Conservation (phyloP, 208 protist species). For the Trypanosoma grayi region DNA sequence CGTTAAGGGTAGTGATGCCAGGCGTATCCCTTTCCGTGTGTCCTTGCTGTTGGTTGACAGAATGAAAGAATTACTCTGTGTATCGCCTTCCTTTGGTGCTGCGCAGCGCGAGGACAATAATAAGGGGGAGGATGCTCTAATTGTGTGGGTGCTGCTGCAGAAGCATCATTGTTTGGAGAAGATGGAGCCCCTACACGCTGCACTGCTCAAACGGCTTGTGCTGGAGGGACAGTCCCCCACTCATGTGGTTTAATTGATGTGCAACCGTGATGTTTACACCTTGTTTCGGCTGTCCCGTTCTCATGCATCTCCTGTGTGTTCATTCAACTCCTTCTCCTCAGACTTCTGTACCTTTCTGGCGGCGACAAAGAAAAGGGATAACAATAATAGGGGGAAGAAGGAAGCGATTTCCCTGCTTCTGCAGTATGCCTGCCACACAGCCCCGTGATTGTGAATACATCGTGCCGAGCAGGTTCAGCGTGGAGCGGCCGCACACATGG, state of each 20-base stretch:
- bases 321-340: neutral
- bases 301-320: too few species aligned
- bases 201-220: conserved; percentile 20
- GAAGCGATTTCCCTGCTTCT: too few species aligned
- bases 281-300: neutral
- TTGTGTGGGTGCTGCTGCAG: conserved; percentile 24
- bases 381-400: neutral
- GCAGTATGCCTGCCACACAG: conserved; percentile 5
- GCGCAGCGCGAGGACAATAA: neutral
- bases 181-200: conserved; percentile 29
- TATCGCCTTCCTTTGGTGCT: neutral
- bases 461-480: conserved; percentile 12
- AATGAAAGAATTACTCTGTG: conserved; percentile 28
- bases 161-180: conserved; percentile 14
- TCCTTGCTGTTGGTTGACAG: conserved; percentile 58
- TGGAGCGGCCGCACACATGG: conserved; percentile 10
- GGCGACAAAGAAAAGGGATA: neutral
- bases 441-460: conserved; percentile 3
- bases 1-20: neutral
- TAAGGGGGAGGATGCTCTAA: conserved; percentile 16
- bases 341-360: too few species aligned
- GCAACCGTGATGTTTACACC: neutral
- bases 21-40: conserved; percentile 27
- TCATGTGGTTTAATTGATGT: neutral
- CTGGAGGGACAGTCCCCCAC: neutral